phyloP scores from a whole-genome alignment of 371 early-diverging fungal species.

The Saksenaea oblongispora region DNA sequence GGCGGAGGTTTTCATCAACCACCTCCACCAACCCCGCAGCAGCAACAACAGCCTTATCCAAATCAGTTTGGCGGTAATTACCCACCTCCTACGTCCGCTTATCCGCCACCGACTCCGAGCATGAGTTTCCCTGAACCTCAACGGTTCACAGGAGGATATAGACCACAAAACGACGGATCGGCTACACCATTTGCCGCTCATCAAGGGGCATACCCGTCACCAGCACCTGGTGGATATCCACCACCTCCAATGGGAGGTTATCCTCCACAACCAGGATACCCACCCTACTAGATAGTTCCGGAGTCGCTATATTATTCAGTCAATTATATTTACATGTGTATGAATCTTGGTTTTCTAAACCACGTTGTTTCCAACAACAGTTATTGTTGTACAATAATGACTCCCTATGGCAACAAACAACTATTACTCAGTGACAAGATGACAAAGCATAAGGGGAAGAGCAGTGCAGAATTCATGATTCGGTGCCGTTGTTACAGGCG shows the following conservation, averaged over 20 bases:
- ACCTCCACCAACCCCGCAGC: no score
- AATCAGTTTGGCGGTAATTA: background rate
- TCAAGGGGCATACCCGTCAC: conserved; percentile 17
- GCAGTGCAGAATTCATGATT: no score
- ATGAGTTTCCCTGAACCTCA: conserved; percentile 23
- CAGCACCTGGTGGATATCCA: conserved; percentile 14
- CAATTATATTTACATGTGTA: background rate
- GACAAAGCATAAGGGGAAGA: background rate
- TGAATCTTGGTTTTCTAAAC: background rate
- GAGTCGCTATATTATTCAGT: background rate
- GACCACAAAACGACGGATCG: conserved; percentile 6
- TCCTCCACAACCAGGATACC: conserved; percentile 25
- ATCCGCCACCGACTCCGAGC: conserved; percentile 1
- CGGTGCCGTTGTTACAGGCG: no score
- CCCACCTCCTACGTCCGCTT: conserved; percentile 1
- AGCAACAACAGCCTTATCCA: background rate
- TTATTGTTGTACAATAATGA: background rate
- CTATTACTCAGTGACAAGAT: background rate
- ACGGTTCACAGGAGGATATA: conserved; percentile 7
- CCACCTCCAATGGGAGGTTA: conserved; percentile 15
- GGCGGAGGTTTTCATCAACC: conserved; percentile 12
- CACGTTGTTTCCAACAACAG: background rate
- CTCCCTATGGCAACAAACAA: background rate
- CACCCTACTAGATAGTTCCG: conserved; percentile 10
- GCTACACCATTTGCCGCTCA: conserved; percentile 24